Evolutionary conservation across 495 filamentous ascomycete genomes (phyloP).

Genomic region (Penicillium roqueforti): DNA sequence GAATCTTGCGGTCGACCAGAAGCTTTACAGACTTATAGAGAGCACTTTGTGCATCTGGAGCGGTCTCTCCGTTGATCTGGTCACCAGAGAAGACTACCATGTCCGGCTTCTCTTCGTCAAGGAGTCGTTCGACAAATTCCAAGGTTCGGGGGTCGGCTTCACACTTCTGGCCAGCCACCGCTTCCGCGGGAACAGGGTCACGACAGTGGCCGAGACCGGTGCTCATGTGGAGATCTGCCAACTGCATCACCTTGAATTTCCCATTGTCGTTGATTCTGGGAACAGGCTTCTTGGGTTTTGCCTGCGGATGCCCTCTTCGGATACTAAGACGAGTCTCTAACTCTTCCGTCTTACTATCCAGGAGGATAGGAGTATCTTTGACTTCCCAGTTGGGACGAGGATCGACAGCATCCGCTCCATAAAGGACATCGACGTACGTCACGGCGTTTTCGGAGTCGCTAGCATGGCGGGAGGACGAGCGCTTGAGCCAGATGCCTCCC

Average conservation of each 20-base stretch:
- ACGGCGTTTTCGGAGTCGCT: constrained; percentile 74
- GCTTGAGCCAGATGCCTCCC: constrained; percentile 82
- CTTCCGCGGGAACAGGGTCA: constrained; percentile 70
- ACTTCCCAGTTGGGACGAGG: constrained; percentile 79
- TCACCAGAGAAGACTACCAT: constrained; percentile 88
- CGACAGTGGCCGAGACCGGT: constrained; percentile 83
- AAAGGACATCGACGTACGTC: constrained; percentile 85
- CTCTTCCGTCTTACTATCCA: constrained; percentile 57
- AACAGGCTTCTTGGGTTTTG: constrained; percentile 57
- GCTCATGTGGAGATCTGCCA: constrained; percentile 85
- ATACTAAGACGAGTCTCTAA: constrained; percentile 70
- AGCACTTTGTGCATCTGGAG: constrained; percentile 86
- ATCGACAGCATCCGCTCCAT: constrained; percentile 90
- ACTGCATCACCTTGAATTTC: constrained; percentile 95
- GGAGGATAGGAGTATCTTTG: constrained; percentile 60
- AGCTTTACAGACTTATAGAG: constrained; percentile 91
- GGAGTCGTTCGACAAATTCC: constrained; percentile 74
- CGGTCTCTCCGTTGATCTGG: constrained; percentile 90
- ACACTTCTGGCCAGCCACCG: constrained; percentile 65
- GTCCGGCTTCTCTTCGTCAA: constrained; percentile 91
- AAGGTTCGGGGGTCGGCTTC: constrained; percentile 89
- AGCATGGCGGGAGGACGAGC: constrained; percentile 68
- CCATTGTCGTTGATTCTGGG: constrained; percentile 79
- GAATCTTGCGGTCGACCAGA: constrained; percentile 80
- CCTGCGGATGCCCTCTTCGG: constrained; percentile 58